Evolutionary conservation across 768 basidiomycete genomes (phyloP).

Genomic region (Trametopsis cervina): DNA sequence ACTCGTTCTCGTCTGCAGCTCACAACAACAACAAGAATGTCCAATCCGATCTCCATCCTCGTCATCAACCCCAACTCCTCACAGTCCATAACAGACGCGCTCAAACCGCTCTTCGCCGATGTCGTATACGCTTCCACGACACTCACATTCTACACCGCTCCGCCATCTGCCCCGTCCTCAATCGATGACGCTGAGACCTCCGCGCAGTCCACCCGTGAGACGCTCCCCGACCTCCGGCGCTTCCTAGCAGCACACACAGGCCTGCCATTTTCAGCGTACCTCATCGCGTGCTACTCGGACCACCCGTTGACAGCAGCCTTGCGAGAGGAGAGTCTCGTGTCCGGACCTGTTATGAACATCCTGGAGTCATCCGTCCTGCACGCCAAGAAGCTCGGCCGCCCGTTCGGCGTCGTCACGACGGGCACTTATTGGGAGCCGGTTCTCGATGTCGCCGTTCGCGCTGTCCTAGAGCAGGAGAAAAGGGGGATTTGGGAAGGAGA

Average conservation of each 20-base stretch:
- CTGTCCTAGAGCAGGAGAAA: constrained; percentile 13
- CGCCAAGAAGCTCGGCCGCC: constrained; percentile 17
- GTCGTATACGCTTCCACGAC: constrained; percentile 6
- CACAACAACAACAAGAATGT: too few relatives aligned
- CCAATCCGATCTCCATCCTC: constrained; percentile 16
- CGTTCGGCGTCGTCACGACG: constrained; percentile 32
- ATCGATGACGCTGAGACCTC: constrained; percentile 18
- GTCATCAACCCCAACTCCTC: constrained; percentile 31
- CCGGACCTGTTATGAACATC: constrained; percentile 26
- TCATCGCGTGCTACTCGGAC: constrained; percentile 27
- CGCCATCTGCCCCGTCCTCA: constrained; percentile 14
- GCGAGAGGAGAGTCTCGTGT: constrained; percentile 3
- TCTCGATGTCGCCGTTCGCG: constrained; percentile 18
- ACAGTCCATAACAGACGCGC: constrained; percentile 23
- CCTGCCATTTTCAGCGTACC: constrained; percentile 15
- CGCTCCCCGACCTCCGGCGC: constrained; percentile 3
- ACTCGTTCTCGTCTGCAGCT: too few relatives aligned
- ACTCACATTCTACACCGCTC: constrained; percentile 17
- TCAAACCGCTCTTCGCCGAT: constrained; percentile 15
- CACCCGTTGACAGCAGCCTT: constrained; percentile 26
- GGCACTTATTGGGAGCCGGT: constrained; percentile 28
- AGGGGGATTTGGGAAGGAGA: neutral
- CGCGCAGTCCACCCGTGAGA: constrained; percentile 13
- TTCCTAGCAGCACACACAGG: constrained; percentile 1
- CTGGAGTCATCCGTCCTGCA: constrained; percentile 29